Conservation (phyloP, 352 stramenopile species). For the Phytophthora colocasiae region DNA sequence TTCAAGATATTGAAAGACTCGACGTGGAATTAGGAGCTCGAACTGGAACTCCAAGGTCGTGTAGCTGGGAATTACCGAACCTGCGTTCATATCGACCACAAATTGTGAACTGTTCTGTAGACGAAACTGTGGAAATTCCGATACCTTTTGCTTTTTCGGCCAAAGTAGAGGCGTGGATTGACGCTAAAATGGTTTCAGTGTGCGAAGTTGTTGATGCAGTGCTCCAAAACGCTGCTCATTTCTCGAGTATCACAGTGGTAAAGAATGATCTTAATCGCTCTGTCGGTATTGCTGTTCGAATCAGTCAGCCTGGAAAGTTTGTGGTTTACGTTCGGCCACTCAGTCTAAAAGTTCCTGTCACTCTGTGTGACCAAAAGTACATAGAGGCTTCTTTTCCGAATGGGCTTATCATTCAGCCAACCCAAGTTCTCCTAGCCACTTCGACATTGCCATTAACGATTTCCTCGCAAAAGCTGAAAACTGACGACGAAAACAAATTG, state of each 20-base stretch:
- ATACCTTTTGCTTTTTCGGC: constrained; percentile 40
- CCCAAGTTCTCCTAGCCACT: constrained; percentile 23
- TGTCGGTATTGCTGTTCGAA: constrained; percentile 32
- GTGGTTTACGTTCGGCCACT: constrained; percentile 45
- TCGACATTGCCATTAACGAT: constrained; percentile 37
- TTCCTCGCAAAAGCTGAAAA: constrained; percentile 34
- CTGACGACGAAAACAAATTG: constrained; percentile 9
- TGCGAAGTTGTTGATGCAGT: constrained; percentile 42
- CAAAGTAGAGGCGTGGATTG: constrained; percentile 42
- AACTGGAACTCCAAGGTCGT: constrained; percentile 13
- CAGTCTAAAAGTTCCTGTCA: constrained; percentile 43
- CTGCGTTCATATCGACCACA: constrained; percentile 37
- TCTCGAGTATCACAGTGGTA: constrained; percentile 19
- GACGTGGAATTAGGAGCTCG: constrained; percentile 17
- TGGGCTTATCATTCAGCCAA: constrained; percentile 32
- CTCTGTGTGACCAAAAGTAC: constrained; percentile 35
- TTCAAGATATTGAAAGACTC: constrained; percentile 32
- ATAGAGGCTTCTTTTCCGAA: constrained; percentile 4
- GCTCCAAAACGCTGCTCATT: constrained; percentile 30
- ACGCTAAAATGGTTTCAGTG: constrained; percentile 27
- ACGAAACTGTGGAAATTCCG: constrained; percentile 43
- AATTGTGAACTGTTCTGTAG: constrained; percentile 40
- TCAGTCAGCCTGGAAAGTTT: constrained; percentile 38
- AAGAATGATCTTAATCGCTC: constrained; percentile 27
- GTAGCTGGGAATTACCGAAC: constrained; percentile 59